Conservation (phyloP, 805 yeast genomes). For the Wickerhamomyces mucosus region DNA sequence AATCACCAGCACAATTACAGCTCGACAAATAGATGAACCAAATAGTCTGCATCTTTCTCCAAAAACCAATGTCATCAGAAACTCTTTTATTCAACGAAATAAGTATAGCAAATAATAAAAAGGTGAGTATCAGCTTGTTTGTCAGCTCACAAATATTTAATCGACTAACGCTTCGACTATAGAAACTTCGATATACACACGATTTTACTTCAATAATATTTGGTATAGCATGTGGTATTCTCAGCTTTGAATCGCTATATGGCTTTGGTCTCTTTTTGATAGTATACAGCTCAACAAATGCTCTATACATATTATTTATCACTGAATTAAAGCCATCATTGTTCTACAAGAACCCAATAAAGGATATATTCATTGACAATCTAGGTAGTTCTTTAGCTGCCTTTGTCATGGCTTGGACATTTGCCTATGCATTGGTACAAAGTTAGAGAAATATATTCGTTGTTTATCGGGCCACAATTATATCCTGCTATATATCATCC, state of each 20-base stretch:
- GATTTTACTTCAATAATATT: slow-evolving; percentile 16
- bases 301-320: slow-evolving; percentile 5
- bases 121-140: too few relatives aligned
- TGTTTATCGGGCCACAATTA: too few relatives aligned
- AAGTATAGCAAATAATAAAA: too few relatives aligned
- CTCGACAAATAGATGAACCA: too few relatives aligned
- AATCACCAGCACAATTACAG: too few relatives aligned
- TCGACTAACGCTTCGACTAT: slow-evolving; percentile 2
- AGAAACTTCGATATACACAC: slow-evolving; percentile 16
- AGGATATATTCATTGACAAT: slow-evolving; percentile 8
- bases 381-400: slow-evolving; percentile 13
- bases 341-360: slow-evolving; percentile 11
- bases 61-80: too few relatives aligned
- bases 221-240: slow-evolving; percentile 17
- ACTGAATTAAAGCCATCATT: slow-evolving; percentile 3
- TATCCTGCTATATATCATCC: too few relatives aligned
- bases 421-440: slow-evolving; percentile 19
- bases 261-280: slow-evolving; percentile 15
- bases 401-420: slow-evolving; percentile 17
- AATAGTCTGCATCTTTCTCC: too few relatives aligned
- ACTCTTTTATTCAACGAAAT: too few relatives aligned
- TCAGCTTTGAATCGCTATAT: slow-evolving; percentile 15
- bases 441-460: too few relatives aligned
- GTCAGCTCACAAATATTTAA: too few relatives aligned
- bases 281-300: slow-evolving; percentile 3